A percentile compares a stretch with the other conserved stretches of the same genome.
phyloP scores from a whole-genome alignment of 805 yeast genomes.

The Candida qinlingensis region DNA sequence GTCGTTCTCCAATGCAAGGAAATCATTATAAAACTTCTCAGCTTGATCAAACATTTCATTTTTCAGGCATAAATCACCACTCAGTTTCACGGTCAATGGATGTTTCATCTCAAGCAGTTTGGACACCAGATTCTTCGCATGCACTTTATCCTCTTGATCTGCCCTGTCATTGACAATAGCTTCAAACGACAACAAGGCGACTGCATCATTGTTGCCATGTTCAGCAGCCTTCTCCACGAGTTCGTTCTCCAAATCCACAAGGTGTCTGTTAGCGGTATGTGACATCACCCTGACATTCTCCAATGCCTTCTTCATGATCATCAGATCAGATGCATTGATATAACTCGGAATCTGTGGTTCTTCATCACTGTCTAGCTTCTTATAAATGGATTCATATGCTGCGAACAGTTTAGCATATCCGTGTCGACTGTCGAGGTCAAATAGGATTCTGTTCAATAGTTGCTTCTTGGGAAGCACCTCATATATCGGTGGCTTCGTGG shows the following conservation, averaged over 20 bases:
- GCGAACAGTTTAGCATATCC: slow-evolving; percentile 50
- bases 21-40: slow-evolving; percentile 50
- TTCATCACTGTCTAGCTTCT: slow-evolving; percentile 32
- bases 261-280: slow-evolving; percentile 49
- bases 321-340: slow-evolving; percentile 51
- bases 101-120: slow-evolving; percentile 56
- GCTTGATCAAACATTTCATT: slow-evolving; percentile 49
- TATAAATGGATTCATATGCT: slow-evolving; percentile 46
- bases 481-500: slow-evolving; percentile 32
- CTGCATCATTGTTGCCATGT: slow-evolving; percentile 75
- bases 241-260: slow-evolving; percentile 61
- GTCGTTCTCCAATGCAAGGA: slow-evolving; percentile 49
- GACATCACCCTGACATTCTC: slow-evolving; percentile 57
- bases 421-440: slow-evolving; percentile 59
- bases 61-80: slow-evolving; percentile 68
- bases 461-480: slow-evolving; percentile 55
- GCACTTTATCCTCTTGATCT: slow-evolving; percentile 47
- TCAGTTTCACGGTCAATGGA: slow-evolving; percentile 69
- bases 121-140: slow-evolving; percentile 58
- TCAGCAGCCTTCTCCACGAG: slow-evolving; percentile 83
- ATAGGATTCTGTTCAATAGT: slow-evolving; percentile 51
- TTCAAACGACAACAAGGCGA: slow-evolving; percentile 65
- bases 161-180: slow-evolving; percentile 40
- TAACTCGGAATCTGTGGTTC: slow-evolving; percentile 36
- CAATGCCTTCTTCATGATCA: slow-evolving; percentile 63